Evolutionary conservation across 768 basidiomycete species (phyloP), one percentile per base, ranked within the genome.

Genomic region (Lactifluus volemus): DNA sequence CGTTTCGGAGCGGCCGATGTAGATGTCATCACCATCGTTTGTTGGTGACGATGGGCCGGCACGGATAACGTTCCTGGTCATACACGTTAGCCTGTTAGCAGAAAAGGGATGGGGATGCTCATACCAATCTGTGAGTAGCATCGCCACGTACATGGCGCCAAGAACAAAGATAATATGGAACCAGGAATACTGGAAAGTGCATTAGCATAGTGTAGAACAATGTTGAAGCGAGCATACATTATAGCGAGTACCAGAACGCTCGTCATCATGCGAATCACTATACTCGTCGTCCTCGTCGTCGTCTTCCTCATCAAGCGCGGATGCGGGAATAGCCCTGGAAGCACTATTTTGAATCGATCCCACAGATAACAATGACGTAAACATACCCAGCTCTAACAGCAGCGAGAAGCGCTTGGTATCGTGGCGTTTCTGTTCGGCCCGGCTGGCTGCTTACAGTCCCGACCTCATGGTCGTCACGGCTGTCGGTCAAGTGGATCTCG

Each of bases 131-230:
- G 96, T 99, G 56, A 99, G 74, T 14, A 99, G 78, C 83, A 97
- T 95, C 6, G 91, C 93, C 29, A 98, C 93, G 73, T 99, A 99
- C 97, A 98, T 98, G 14, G 93, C 79, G 32, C 85, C 97, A 67
- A 98, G 88, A 49, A 89, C 84, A 70, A 98, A 99, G 68, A 99
- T 98, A 72, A 98, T 75, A 70, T 99, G 97, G 84, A 99, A 98
- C 93, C 94, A 99, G 1, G 93, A 84, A 71, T 99, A 99, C 94
- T 97, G 67, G 21, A n/a, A n/a, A 38, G 9, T 45, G 32, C 38
- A 41, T 67, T 21, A 67, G 66, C 14, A 65, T 30, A 19, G 19
- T 29, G 34, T 5, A 34, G 41, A 11, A 10, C 38, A 29, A 30
- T 60, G 44, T 41, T 38, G 5, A 21, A 58, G 49, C n/a, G 32